These are phyloP conservation scores for Candida glaebosa DNA, from an alignment of 805 yeast genomes.

Conservation along the genomic window DNA sequence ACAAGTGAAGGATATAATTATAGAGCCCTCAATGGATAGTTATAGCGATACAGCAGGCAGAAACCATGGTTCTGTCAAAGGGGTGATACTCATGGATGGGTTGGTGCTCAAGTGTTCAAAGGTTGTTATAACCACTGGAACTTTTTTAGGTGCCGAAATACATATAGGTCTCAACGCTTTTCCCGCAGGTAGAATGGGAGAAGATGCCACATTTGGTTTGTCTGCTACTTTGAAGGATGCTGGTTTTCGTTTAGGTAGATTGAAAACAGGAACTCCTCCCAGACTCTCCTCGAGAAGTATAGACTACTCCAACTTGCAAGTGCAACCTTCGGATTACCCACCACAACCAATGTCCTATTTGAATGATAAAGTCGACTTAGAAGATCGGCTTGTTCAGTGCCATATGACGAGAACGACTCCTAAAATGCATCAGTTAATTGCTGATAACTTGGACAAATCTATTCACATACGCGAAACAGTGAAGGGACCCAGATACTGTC, in stretches of 20 bases:
- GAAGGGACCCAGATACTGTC: constrained; percentile 96
- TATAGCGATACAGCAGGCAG: constrained; percentile 35
- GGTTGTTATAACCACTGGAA: constrained; percentile 92
- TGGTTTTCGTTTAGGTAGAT: constrained; percentile 81
- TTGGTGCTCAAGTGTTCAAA: constrained; percentile 52
- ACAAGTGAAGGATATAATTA: constrained; percentile 79
- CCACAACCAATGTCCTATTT: constrained; percentile 89
- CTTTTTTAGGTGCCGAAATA: constrained; percentile 90
- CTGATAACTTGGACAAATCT: constrained; percentile 71
- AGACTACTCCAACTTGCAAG: constrained; percentile 57
- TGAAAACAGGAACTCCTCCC: constrained; percentile 98
- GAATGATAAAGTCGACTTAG: constrained; percentile 63
- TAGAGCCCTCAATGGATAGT: constrained; percentile 36
- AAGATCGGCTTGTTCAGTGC: constrained; percentile 59
- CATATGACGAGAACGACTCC: constrained; percentile 77
- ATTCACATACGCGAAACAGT: constrained; percentile 92
- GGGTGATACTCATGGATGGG: constrained; percentile 74
- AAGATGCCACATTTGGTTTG: constrained; percentile 85
- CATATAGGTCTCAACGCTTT: constrained; percentile 78
- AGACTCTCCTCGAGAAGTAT: constrained; percentile 72
- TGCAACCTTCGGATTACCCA: constrained; percentile 76
- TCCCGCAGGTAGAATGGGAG: constrained; percentile 95
- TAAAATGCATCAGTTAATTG: constrained; percentile 65
- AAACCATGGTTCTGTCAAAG: constrained; percentile 49
- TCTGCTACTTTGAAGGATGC: constrained; percentile 71